phyloP scores from a whole-genome alignment of 2,329 filamentous ascomycete genomes.

The Paecilomyces niveus region DNA sequence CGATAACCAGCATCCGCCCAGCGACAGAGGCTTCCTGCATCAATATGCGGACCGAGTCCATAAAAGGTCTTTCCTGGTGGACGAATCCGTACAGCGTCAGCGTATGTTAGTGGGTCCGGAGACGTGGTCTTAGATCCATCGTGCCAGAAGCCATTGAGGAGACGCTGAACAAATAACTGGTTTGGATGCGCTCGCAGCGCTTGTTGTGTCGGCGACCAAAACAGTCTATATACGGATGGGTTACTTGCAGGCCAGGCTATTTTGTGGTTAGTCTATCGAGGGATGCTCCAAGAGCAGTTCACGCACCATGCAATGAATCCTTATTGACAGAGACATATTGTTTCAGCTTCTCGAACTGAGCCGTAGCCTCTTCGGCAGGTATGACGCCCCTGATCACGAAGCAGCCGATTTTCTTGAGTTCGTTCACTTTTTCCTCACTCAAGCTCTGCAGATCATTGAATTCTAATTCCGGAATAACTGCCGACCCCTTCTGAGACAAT shows the following conservation, averaged over 20 bases:
- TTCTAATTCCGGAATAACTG: conserved; percentile 26
- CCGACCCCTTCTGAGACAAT: neutral
- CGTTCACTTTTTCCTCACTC: conserved; percentile 4
- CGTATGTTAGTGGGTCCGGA: conserved; percentile 33
- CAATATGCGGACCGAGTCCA: conserved; percentile 39
- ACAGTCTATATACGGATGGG: conserved; percentile 35
- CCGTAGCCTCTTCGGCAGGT: conserved; percentile 5
- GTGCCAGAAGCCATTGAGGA: conserved; percentile 35
- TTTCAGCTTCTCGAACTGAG: conserved; percentile 19
- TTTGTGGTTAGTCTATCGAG: neutral
- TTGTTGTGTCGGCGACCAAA: conserved; percentile 32
- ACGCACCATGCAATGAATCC: conserved; percentile 15
- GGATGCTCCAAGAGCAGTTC: neutral
- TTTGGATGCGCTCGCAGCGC: conserved; percentile 31
- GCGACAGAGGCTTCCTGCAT: conserved; percentile 37
- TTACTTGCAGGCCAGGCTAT: conserved; percentile 19
- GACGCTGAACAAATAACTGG: conserved; percentile 28
- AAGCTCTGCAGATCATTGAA: conserved; percentile 16
- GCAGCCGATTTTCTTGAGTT: conserved; percentile 11
- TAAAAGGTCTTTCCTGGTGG: conserved; percentile 31
- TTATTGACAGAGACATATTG: conserved; percentile 28
- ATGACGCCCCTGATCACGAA: conserved; percentile 12
- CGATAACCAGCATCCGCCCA: conserved; percentile 37
- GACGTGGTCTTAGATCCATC: conserved; percentile 20
- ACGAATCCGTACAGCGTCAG: conserved; percentile 34